These are phyloP conservation scores for Psidium guajava DNA, from an alignment of 345 rosid species.

Conservation along the genomic window DNA sequence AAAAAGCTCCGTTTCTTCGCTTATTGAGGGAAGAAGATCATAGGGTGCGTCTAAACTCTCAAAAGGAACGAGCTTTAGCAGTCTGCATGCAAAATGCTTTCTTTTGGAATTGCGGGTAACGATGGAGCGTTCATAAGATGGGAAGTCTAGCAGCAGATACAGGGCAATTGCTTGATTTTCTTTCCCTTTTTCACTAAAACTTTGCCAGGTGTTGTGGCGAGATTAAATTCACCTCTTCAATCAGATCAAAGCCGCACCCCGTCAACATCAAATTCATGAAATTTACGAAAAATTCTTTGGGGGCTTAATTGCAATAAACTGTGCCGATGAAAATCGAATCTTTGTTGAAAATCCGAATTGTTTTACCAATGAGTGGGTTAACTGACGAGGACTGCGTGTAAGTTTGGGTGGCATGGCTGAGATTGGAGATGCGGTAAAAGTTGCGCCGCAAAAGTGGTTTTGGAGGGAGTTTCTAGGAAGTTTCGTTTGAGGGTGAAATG, in stretches of 20 bases:
- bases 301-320: not conserved
- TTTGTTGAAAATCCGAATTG: not conserved
- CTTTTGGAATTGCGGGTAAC: not conserved
- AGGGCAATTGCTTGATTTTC: not conserved
- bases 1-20: not conserved
- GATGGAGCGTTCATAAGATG: not conserved
- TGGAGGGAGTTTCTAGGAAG: not conserved
- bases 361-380: not conserved
- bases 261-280: not conserved
- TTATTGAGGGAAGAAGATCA: not conserved
- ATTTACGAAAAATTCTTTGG: not conserved
- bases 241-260: not conserved
- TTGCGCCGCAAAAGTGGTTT: not conserved
- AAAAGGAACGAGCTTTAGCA: not conserved
- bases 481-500: not conserved
- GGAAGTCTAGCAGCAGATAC: not conserved
- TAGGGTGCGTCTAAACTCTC: not conserved
- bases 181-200: not conserved
- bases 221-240: not conserved
- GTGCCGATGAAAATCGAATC: not conserved
- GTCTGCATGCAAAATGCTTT: not conserved
- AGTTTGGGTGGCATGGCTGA: not conserved
- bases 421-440: not conserved
- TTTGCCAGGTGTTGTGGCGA: not conserved
- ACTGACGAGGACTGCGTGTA: not conserved